These are phyloP conservation scores for Gossypium sturtianum DNA, from an alignment of 345 rosid species.

Conservation along the genomic window DNA sequence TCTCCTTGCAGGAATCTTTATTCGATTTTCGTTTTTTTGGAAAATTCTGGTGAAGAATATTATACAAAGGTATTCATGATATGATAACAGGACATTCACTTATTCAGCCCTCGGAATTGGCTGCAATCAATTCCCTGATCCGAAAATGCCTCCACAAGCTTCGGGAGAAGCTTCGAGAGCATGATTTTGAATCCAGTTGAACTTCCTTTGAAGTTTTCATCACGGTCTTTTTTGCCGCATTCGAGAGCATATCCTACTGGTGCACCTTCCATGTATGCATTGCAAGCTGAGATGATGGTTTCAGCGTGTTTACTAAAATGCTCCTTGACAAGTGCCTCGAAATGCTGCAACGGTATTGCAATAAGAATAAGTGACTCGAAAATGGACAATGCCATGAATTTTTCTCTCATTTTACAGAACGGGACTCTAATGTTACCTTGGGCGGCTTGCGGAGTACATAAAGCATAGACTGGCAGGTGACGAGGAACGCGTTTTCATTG, in stretches of 20 bases:
- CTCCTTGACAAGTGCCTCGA: conserved; percentile 67
- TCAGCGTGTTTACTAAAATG: conserved; percentile 46
- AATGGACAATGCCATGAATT: no score
- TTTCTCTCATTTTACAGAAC: no score
- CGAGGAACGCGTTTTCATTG: conserved; percentile 77
- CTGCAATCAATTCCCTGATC: conserved; percentile 62
- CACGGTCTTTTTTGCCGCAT: conserved; percentile 19
- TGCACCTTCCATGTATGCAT: conserved; percentile 70
- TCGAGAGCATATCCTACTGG: conserved; percentile 44
- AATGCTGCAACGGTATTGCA: conserved; percentile 50
- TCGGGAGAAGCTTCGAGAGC: conserved; percentile 76
- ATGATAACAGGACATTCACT: conserved; percentile 16
- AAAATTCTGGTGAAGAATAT: background rate
- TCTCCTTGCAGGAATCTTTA: background rate
- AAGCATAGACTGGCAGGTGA: conserved; percentile 86
- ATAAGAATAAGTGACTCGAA: background rate
- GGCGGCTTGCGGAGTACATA: conserved; percentile 63
- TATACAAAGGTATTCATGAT: conserved; percentile 9
- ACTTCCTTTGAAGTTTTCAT: conserved; percentile 37
- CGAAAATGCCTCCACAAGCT: conserved; percentile 67
- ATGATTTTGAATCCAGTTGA: conserved; percentile 94
- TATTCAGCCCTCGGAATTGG: conserved; percentile 27
- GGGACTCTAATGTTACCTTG: conserved; percentile 41
- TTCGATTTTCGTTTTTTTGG: background rate
- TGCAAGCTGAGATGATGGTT: conserved; percentile 53